phyloP scores from a whole-genome alignment of 805 yeast species.

The Metschnikowia cerradonensis region DNA sequence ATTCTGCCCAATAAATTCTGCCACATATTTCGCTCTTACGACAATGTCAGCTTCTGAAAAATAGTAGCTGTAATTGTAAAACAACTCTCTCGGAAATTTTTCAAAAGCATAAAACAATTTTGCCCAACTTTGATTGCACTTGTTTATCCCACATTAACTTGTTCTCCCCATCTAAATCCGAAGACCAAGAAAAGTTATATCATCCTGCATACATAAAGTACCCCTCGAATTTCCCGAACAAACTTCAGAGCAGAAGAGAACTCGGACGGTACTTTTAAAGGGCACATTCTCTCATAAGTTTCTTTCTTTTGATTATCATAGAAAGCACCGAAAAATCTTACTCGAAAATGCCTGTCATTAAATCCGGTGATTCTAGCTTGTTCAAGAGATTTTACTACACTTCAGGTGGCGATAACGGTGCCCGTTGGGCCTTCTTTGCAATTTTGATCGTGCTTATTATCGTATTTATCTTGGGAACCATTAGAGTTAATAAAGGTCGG shows the following conservation, averaged over 20 bases:
- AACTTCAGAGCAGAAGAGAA: neutral
- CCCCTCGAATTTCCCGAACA: conserved; percentile 5
- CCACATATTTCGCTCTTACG: neutral
- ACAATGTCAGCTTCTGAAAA: neutral
- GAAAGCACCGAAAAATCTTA: neutral
- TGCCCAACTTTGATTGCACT: neutral
- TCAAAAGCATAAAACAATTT: too few species aligned
- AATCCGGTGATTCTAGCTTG: neutral
- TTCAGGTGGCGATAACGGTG: conserved; percentile 28
- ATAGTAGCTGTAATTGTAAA: neutral
- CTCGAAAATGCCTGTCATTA: neutral
- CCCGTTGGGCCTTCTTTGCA: conserved; percentile 66
- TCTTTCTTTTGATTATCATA: neutral
- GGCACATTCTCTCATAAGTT: neutral
- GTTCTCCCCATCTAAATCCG: neutral
- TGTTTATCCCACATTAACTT: neutral
- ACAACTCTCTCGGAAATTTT: too few species aligned
- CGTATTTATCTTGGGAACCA: conserved; percentile 45
- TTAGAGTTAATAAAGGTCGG: conserved; percentile 54
- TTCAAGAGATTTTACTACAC: neutral
- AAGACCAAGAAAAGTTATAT: neutral
- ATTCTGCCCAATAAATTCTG: neutral
- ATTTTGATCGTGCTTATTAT: conserved; percentile 49
- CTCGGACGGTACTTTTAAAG: neutral
- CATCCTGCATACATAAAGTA: neutral